Evolutionary conservation across 140 eudicot genomes (phyloP).

Genomic region (Anethum foeniculum): DNA sequence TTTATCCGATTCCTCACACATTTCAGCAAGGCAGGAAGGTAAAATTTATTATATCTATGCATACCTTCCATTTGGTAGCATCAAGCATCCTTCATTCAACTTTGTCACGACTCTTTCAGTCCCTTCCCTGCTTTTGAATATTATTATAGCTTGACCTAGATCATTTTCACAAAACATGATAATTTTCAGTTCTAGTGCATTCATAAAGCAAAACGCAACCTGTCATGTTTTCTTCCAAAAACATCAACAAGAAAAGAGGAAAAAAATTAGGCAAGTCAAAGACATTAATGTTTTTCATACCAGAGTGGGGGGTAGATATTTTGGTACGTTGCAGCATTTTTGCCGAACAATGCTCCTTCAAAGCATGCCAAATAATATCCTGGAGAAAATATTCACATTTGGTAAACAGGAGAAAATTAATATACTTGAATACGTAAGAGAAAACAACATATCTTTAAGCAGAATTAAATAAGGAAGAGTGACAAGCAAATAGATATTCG

Average conservation of each 20-base stretch:
- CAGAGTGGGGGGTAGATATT: constrained; percentile 49
- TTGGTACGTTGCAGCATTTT: constrained; percentile 52
- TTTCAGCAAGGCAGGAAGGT: neutral
- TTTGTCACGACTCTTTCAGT: constrained; percentile 35
- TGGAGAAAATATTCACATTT: constrained; percentile 18
- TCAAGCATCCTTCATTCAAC: constrained; percentile 53
- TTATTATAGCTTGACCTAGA: constrained; percentile 69
- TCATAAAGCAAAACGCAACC: neutral
- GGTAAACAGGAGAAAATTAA: neutral
- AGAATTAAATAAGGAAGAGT: neutral
- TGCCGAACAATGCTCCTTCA: constrained; percentile 51
- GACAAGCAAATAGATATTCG: neutral
- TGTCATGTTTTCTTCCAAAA: neutral
- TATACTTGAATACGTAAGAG: neutral
- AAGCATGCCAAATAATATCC: constrained; percentile 70
- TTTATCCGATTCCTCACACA: neutral
- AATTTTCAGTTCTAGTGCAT: neutral
- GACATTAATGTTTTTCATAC: constrained; percentile 27
- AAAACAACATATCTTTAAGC: neutral
- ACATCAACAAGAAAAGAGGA: neutral
- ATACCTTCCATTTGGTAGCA: constrained; percentile 59
- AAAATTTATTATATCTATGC: neutral
- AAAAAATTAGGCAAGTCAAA: neutral
- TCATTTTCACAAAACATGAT: constrained; percentile 14
- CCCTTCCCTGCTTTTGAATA: constrained; percentile 49